These are phyloP conservation scores for Umbilicus rupestris DNA, from an alignment of 164 flowering plant genomes.

Conservation along the genomic window DNA sequence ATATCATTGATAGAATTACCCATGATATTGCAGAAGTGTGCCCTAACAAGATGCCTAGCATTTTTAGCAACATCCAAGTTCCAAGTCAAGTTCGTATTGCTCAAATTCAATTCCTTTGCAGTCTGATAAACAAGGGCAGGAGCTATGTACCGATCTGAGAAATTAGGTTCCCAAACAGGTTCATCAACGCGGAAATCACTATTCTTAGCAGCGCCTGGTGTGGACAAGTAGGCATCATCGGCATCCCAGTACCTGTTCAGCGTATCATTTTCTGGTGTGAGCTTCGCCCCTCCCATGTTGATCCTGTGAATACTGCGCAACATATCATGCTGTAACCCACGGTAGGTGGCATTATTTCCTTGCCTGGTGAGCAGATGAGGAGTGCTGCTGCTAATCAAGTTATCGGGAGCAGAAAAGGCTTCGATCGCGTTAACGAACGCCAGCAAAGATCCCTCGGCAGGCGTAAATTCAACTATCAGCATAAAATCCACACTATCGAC, in stretches of 20 bases:
- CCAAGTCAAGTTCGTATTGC: constrained; percentile 30
- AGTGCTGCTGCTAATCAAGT: neutral
- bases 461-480: constrained; percentile 6
- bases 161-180: neutral
- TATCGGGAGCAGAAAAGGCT: constrained; percentile 25
- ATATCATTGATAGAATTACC: neutral
- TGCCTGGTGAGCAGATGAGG: neutral
- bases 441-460: neutral
- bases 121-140: constrained; percentile 33
- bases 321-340: neutral
- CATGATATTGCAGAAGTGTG: constrained; percentile 36
- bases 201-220: neutral
- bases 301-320: constrained; percentile 9
- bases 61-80: constrained; percentile 20
- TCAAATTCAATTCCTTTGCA: constrained; percentile 23
- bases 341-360: neutral
- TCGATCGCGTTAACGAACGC: constrained; percentile 15
- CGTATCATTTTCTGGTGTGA: constrained; percentile 10
- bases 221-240: constrained; percentile 4
- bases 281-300: constrained; percentile 9
- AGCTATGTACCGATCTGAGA: constrained; percentile 16
- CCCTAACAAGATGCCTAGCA: constrained; percentile 22
- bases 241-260: constrained; percentile 11
- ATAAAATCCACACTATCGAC: neutral
- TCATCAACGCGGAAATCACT: neutral